Base-by-base conservation (phyloP, 495 filamentous ascomycete species). In the Echria macrotheca region DNA sequence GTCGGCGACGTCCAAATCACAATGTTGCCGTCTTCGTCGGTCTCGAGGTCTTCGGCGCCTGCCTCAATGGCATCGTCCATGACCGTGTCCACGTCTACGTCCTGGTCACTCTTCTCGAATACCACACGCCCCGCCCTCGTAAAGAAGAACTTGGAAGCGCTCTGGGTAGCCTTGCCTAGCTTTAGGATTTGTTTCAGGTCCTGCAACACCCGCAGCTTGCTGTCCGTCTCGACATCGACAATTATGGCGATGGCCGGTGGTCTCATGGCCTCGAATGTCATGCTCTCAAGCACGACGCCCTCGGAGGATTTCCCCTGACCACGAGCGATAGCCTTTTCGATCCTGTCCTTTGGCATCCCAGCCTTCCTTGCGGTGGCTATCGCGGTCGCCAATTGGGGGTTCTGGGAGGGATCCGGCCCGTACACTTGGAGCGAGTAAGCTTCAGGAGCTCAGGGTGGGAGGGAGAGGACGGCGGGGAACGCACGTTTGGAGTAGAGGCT, bases 61-160 rank as follows among this genome's bases (percentile, higher is more conserved):
- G 83, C 84, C 49, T 99, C 91, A 32, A 97, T 79, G 5, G 86
- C 89, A 28, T 83, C 76, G 54, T 96, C 93, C 54, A 97, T 68
- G 32, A 87, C 78, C 18, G 85, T 78, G 47, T 95, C 90, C n/a
- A 81, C 70, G 28, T 73, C 75, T 24, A 83, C 35, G 1, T 69
- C 76, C 3, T 46, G 53, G 29, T 55, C 78, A 52, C 76, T 73
- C 49, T 76, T 77, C 55, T 84, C 81, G 49, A 95, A 83, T 2
- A 80, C 68, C 15, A 90, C 72, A 41, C 77, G 75, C 4, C 94
- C 87, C 37, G 81, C 80, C 60, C 84, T 86, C 43, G 86, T 75
- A 60, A 99, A 99, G 42, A 95, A 70, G 64, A 91, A 96, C 7
- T 74, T 81, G 26, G 86, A 86, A 1, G 90, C 80, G 11, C 86